Base-by-base conservation (phyloP, 805 yeast species). In the Saccharomycopsis malanga region DNA sequence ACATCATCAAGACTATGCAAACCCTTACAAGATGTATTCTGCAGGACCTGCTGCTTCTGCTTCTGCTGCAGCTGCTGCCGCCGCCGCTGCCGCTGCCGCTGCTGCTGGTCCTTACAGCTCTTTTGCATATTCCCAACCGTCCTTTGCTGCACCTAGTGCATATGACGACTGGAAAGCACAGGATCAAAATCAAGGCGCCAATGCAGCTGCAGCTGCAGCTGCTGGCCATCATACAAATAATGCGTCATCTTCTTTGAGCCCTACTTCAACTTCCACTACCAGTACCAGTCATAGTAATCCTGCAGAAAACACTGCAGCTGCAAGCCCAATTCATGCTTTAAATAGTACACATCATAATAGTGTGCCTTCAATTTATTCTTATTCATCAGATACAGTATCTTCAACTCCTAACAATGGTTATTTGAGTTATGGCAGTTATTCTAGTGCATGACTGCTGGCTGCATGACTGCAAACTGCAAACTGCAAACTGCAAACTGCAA, bases 391-490 rank as follows among this genome's bases (percentile, higher is more conserved):
- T 12, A 27, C 30, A 27, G 30, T 27, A 12, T 12, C 12, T 7
- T 12, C 30, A 27, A 27, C 30, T 27, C 10, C 30, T 27, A 12
- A 7, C 9, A 2, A 27, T 3, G 21, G 39, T 5, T 37, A 43
- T 23, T 25, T 43, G 34, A 43, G 43, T 20, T 35, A 37, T 29
- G 25, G 22, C 15, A 34, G 23, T 34, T 42, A 42, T 27, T 20
- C 44, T 21, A 34, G 34, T 6, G 15, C 38, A 12, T 27, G 12
- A 27, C 10, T 27, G 30, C 30, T 7, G 30, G n/a, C n/a, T n/a
- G n/a, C n/a, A n/a, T n/a, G n/a, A n/a, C n/a, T n/a, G n/a, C n/a
- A n/a, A n/a, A n/a, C n/a, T n/a, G n/a, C n/a, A n/a, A n/a, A n/a
- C n/a, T n/a, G n/a, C n/a, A n/a, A n/a, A n/a, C n/a, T n/a, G n/a